These are phyloP conservation scores for Phaffia tasmanica DNA, from an alignment of 768 basidiomycete species.

Conservation along the genomic window DNA sequence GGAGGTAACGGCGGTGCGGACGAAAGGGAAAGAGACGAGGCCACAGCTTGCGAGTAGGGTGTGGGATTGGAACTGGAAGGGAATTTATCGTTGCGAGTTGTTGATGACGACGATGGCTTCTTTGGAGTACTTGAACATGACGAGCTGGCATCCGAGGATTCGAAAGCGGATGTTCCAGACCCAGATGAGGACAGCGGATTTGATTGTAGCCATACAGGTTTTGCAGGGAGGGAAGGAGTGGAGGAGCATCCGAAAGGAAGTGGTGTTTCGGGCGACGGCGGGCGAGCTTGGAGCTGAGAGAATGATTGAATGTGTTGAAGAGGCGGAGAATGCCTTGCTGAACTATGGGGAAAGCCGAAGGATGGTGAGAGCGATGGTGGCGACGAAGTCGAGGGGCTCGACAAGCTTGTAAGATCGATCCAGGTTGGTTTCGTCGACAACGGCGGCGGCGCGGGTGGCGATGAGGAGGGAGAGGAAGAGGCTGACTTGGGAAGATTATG, in stretches of 20 bases:
- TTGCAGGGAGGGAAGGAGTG: conserved; percentile 8
- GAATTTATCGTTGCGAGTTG: neutral
- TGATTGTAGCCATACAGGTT: neutral
- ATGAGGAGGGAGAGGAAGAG: neutral
- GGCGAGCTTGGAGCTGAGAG: conserved; percentile 1
- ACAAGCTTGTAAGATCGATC: neutral
- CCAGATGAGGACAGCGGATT: neutral
- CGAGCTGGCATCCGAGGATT: neutral
- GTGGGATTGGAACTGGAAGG: neutral
- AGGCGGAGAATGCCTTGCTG: neutral
- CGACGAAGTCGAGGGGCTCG: neutral
- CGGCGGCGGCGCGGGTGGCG: neutral
- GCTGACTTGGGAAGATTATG: neutral
- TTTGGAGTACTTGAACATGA: neutral
- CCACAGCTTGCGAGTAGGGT: neutral
- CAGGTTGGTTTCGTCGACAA: neutral
- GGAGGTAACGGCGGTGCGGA: conserved; percentile 18
- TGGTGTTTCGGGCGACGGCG: neutral
- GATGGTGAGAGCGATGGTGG: neutral
- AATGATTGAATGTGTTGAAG: neutral
- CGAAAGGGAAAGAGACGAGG: neutral
- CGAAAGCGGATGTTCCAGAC: neutral
- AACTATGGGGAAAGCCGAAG: neutral
- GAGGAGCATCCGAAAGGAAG: neutral
- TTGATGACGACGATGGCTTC: neutral